Percentiles rank a stretch among this genome's conserved stretches.
Conservation (phyloP, 2,329 filamentous ascomycete species). For the Lachnellula hyalina region DNA sequence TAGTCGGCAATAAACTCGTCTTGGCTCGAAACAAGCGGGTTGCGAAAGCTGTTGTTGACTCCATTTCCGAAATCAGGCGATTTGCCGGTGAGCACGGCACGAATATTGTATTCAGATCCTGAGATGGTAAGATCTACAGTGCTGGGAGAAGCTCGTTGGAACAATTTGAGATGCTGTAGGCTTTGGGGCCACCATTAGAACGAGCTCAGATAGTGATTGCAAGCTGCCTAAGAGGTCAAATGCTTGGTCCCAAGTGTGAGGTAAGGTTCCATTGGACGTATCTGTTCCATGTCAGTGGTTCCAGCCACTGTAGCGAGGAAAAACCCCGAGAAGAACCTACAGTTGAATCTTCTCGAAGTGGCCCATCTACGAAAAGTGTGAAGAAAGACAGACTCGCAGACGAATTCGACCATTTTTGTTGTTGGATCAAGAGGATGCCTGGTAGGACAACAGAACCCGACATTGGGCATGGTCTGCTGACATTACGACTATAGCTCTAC, state of each 20-base stretch:
- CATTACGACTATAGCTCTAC: constrained; percentile 13
- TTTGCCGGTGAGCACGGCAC: constrained; percentile 22
- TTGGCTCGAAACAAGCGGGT: constrained; percentile 37
- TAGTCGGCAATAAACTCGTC: constrained; percentile 38
- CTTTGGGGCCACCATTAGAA: constrained; percentile 45
- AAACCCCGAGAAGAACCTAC: constrained; percentile 21
- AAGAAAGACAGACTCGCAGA: constrained; percentile 33
- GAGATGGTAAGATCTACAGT: constrained; percentile 48
- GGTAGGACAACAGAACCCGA: constrained; percentile 13
- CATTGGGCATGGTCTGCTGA: constrained; percentile 20
- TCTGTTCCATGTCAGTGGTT: constrained; percentile 27
- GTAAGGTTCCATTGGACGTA: constrained; percentile 40
- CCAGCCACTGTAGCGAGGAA: background rate
- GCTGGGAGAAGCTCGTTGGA: constrained; percentile 46
- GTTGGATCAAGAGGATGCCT: constrained; percentile 13
- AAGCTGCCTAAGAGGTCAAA: constrained; percentile 41
- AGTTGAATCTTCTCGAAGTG: constrained; percentile 34
- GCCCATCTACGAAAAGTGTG: constrained; percentile 28
- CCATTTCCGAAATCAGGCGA: constrained; percentile 34
- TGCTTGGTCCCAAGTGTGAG: constrained; percentile 45
- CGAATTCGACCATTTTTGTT: constrained; percentile 19
- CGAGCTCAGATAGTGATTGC: constrained; percentile 40
- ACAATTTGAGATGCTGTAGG: constrained; percentile 48
- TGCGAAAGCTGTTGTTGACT: constrained; percentile 50
- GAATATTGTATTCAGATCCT: constrained; percentile 45